Conservation (phyloP, 352 stramenopile genomes). For the Phytopythium montanum region DNA sequence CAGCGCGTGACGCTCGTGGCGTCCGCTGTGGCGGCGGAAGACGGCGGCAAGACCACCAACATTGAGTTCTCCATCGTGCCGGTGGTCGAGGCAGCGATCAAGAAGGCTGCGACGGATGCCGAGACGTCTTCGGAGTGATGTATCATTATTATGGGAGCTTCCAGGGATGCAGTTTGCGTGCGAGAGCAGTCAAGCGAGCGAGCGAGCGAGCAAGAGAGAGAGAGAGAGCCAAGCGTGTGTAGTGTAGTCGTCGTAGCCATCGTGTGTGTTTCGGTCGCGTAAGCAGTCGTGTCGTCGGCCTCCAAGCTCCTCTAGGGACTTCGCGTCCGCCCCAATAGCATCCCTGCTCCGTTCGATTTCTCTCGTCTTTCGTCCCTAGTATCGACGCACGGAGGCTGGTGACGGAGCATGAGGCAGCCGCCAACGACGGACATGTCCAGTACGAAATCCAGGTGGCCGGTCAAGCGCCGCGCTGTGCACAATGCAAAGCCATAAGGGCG, state of each 20-base stretch:
- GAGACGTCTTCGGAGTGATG: slow-evolving; percentile 24
- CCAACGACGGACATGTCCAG: neutral
- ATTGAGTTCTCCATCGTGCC: slow-evolving; percentile 68
- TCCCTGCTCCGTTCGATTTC: neutral
- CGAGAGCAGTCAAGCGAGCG: neutral
- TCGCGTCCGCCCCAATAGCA: neutral
- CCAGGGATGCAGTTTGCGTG: neutral
- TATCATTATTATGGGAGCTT: slow-evolving; percentile 7
- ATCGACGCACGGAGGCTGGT: neutral
- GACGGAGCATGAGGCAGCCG: neutral
- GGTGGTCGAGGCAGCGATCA: slow-evolving; percentile 15
- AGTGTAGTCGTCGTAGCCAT: neutral
- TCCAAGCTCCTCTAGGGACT: neutral
- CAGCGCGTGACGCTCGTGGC: slow-evolving; percentile 41
- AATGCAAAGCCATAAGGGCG: neutral
- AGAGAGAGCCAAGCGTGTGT: neutral
- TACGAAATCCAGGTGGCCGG: too few species aligned
- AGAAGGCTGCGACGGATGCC: slow-evolving; percentile 18
- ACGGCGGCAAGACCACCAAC: slow-evolving; percentile 41
- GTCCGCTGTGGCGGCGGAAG: slow-evolving; percentile 40
- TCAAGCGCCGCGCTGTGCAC: neutral
- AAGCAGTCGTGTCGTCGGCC: neutral
- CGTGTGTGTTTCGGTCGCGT: neutral
- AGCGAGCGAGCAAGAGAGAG: slow-evolving; percentile 1
- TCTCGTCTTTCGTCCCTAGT: neutral